Evolutionary conservation across 164 flowering plant species (phyloP), one percentile per base, ranked within the genome.

Genomic region (Saururus chinensis): DNA sequence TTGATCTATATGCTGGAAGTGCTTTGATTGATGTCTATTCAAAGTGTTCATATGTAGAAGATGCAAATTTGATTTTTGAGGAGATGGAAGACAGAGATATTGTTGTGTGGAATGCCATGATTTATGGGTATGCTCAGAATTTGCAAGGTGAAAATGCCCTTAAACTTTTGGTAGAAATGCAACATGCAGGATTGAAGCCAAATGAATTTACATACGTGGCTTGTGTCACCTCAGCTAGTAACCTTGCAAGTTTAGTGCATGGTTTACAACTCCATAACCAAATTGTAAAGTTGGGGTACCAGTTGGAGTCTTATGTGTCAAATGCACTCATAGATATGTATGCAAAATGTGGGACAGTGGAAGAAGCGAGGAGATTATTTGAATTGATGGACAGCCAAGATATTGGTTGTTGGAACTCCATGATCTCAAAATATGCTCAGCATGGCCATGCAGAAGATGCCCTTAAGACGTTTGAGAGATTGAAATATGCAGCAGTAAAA

Each of bases 91-190:
- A 77, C 55, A 80, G 70, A 63, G 91, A 88, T 73, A 72, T 76
- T 59, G 91, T 82, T 9, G 84, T 85, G 10, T 88, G 91, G 91
- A 88, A 85, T 73, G 83, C 91, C 21, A 82, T 88, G 88, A 26
- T 85, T 54, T 81, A 61, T 62, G 89, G 95, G 23, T 82, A 82
- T 61, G 61, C 81, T 20, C 81, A 76, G 61, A 81, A 78, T 58
- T 63, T 70, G 64, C 78, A 81, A 69, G 73, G 81, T 23, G 89
- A 84, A 67, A 82, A 80, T 22, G 85, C 88, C 26, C 72, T 82
- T 61, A 77, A 69, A 64, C 82, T 88, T 22, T 85, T 68, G 67
- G 51, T 60, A 42, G 64, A 80, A 52, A 65, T 87, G 59, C 81
- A 71, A 63, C 23, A 23, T 48, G 74, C 74, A 25, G 42, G 69